Base-by-base conservation (phyloP, 192 early-diverging fungal genomes). In the Rhizophagus clarus region DNA sequence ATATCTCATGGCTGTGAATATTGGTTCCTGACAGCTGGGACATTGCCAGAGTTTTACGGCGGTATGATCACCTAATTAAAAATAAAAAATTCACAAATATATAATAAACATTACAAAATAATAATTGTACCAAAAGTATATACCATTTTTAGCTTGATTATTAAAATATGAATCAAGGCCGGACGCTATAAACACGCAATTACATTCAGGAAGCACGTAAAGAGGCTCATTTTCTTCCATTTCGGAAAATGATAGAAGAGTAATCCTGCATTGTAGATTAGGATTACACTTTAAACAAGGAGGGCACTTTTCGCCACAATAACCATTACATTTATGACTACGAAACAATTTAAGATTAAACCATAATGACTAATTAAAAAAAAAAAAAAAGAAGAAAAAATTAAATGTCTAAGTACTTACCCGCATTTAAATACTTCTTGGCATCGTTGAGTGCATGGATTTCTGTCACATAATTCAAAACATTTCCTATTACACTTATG, bases 1-100 rank as follows among this genome's bases (percentile, higher is more conserved):
- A 71, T 86, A 86, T 60, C 85, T 56, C 20, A 49, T 32, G 2
- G 85, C 82, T 10, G 74, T 81, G 37, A 62, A 80, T 5, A 86
- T 77, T 4, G 74, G 74, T 37, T 24, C 71, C 51, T 71, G 45
- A 32, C 85, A 86, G 14, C 71, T 22, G 47, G 85, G 85, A 76
- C 85, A 86, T n/a, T 66, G n/a, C 85, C 85, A 86, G 7, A 86
- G 75, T 74, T 74, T 81, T 32, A 84, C 73, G 10, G 82, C 81
- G 4, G 64, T 77, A 15, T 84, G 83, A 26, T 76, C 56, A 14
- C 61, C 82, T 82, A 79, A 28, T 22, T 26, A 20, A 12, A 31
- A 47, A 37, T 79, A 8, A 20, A 37, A 22, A 32, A 6, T 45
- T 45, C 42, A 45, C 12, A 45, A 45, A 45, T 45, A 70, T 11